Conservation (phyloP, 768 basidiomycete genomes). For the Naematelia aurantialba region DNA sequence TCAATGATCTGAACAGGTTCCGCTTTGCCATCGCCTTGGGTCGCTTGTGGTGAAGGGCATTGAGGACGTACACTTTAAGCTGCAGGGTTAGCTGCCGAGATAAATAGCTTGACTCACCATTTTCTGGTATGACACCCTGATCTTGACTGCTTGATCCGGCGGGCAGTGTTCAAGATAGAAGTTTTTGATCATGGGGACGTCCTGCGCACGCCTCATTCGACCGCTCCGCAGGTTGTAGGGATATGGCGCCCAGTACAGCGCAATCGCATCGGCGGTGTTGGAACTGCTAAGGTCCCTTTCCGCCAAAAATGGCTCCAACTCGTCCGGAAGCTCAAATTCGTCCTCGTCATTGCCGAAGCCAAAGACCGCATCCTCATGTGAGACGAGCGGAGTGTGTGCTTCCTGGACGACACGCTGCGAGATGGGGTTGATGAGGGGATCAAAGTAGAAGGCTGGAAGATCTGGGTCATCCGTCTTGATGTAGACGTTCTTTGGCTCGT, state of each 20-base stretch:
- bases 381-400: conserved; percentile 74
- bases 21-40: conserved; percentile 99
- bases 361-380: conserved; percentile 90
- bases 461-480: conserved; percentile 99
- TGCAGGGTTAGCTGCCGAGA: conserved; percentile 9
- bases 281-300: conserved; percentile 79
- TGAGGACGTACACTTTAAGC: conserved; percentile 85
- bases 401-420: conserved; percentile 80
- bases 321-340: conserved; percentile 77
- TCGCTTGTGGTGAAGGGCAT: conserved; percentile 79
- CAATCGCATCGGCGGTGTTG: conserved; percentile 91
- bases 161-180: conserved; percentile 99
- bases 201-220: conserved; percentile 87
- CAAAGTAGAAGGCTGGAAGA: conserved; percentile 97
- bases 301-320: conserved; percentile 72
- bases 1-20: conserved; percentile 76
- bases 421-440: conserved; percentile 96
- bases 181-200: conserved; percentile 91
- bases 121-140: conserved; percentile 98
- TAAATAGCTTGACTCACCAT: conserved; percentile 55
- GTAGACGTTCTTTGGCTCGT: conserved; percentile 93
- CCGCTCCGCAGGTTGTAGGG: conserved; percentile 92
- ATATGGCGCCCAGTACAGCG: conserved; percentile 96
- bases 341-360: conserved; percentile 68
- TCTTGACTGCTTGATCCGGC: conserved; percentile 91